A percentile compares a stretch with the other conserved stretches of the same genome.
Evolutionary conservation across 257 asterid species (phyloP).

Genomic region (Datura wrightii): DNA sequence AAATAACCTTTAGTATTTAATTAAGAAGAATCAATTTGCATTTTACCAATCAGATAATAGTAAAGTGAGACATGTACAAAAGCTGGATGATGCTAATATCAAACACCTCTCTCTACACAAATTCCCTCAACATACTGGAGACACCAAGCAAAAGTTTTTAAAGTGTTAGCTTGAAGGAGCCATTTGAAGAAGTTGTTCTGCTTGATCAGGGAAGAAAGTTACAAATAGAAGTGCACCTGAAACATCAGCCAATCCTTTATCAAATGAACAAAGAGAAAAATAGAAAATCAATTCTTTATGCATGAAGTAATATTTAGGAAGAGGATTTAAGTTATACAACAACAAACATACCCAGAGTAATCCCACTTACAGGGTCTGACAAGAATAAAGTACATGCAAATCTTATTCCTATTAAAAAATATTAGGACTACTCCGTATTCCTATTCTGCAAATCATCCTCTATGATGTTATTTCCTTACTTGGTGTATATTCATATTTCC

Average conservation of each 20-base stretch:
- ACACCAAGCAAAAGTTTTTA: not conserved
- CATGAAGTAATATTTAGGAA: not conserved
- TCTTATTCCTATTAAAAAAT: not conserved
- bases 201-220: constrained; percentile 95
- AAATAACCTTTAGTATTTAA: not conserved
- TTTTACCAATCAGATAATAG: not conserved
- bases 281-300: not conserved
- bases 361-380: no score
- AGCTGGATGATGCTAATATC: not conserved
- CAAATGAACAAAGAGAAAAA: constrained; percentile 16
- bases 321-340: not conserved
- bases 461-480: not conserved
- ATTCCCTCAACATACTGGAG: not conserved
- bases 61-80: not conserved
- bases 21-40: not conserved
- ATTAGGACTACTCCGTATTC: not conserved
- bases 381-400: no score
- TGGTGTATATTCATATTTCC: not conserved
- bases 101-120: not conserved
- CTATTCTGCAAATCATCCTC: not conserved
- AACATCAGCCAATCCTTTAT: not conserved
- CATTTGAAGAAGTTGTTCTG: constrained; percentile 69
- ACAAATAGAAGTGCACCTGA: constrained; percentile 84
- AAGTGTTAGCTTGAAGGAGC: constrained; percentile 59
- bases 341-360: not conserved